These are phyloP conservation scores for Marchantia paleacea DNA, from an alignment of 225 moss, liverwort and hornwort species.

Conservation along the genomic window DNA sequence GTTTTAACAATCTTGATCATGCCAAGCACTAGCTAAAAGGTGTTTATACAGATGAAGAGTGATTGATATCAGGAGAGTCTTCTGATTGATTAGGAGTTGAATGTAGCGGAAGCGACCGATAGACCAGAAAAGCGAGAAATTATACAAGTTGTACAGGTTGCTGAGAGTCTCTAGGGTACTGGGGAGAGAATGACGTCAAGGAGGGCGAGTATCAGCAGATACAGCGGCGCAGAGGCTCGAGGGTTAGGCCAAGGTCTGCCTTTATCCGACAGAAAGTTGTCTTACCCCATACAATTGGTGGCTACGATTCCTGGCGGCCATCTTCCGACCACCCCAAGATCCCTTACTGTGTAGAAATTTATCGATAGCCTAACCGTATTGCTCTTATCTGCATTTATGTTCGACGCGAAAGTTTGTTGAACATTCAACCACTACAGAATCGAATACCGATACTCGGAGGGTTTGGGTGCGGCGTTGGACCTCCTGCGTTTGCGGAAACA, in stretches of 20 bases:
- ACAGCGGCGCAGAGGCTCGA: constrained; percentile 20
- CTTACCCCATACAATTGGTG: constrained; percentile 13
- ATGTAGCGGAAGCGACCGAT: constrained; percentile 10
- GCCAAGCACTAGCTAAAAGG: not conserved
- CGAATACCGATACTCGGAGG: not conserved
- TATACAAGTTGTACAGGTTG: not conserved
- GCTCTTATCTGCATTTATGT: not conserved
- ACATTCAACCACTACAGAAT: constrained; percentile 1
- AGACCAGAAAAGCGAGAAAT: constrained; percentile 13
- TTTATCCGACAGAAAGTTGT: not conserved
- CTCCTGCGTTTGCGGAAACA: constrained; percentile 9
- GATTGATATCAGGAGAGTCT: not conserved
- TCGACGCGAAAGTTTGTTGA: not conserved
- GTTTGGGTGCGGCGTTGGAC: constrained; percentile 5
- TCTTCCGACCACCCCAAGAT: constrained; percentile 10
- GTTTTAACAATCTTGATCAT: constrained; percentile 3
- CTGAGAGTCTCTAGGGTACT: not conserved
- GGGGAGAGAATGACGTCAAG: constrained; percentile 30
- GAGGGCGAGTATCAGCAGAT: constrained; percentile 8
- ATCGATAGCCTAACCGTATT: not conserved
- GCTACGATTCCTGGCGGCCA: constrained; percentile 3
- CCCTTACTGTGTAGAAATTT: constrained; percentile 1
- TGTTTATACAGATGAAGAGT: constrained; percentile 8
- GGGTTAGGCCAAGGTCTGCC: constrained; percentile 24
- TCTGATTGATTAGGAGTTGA: not conserved